Evolutionary conservation across 108 stramenopile genomes (phyloP), one percentile per base, ranked within the genome.

Genomic region (Chaetoceros muelleri): DNA sequence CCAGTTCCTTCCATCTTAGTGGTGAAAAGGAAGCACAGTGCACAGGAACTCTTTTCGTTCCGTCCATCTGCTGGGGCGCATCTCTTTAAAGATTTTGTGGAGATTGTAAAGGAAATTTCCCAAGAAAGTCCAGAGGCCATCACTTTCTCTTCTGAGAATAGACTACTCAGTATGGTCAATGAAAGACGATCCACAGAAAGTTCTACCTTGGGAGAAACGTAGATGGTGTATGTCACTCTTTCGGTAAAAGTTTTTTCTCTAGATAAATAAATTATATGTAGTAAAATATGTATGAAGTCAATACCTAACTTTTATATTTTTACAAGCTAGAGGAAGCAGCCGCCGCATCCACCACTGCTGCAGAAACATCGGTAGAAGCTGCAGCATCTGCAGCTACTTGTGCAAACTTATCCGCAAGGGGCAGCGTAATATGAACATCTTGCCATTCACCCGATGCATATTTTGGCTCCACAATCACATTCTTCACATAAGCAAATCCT

Each of bases 61-160:
- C 72, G 81, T 57, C 90, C 90, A 45, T 70, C 84, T 0, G 61
- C 80, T 46, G 84, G 76, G 16, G 85, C 82, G 31, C 53, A 61
- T 48, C 67, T 85, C 24, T 73, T 87, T 59, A 73, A 79, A n/a
- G 83, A 65, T 51, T 85, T 91, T 52, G 44, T 87, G 26, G 76
- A 78, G 19, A 66, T 85, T 28, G 52, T 91, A 48, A 82, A 79
- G 66, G 76, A 65, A 28, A 49, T 69, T 17, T 30, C 51, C 10
- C 21, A 58, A 18, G 74, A 79, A 51, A 60, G 71, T 61, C 73
- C 73, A 8, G 61, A 78, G 19, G 50, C 64, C n/a, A 45, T 78
- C 10, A 78, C 71, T 51, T 66, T 78, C 57, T 74, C 69, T 22
- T 24, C 24, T 30, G 16, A 17, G 18, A 29, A 29, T n/a, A 29